Base-by-base conservation (phyloP, 768 basidiomycete species). In the Favolaschia claudopus region DNA sequence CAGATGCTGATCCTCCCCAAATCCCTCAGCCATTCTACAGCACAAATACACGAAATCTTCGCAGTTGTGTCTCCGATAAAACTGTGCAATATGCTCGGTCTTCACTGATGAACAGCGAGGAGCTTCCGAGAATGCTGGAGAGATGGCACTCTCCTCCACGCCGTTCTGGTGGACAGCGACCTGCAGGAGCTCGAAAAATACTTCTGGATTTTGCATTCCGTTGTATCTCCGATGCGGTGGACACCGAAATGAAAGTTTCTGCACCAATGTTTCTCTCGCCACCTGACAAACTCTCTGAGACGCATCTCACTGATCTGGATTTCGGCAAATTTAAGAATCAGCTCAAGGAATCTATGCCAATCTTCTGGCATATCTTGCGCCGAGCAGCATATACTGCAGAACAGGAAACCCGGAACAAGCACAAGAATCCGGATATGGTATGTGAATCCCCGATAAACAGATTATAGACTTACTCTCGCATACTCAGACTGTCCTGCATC, bases 81-180 rank as follows among this genome's bases (percentile, higher is more conserved):
- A 44, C 56, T 13, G 43, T 64, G 33, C 38, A 34, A 24, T 54
- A 46, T 39, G 62, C 60, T 1, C 57, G 55, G 5, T 64, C 65
- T 7, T n/a, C 58, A 7, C 45, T 71, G n/a, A 65, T 68, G 63
- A 33, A 37, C 15, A 69, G 67, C 34, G 43, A 45, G 0, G 57
- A 68, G 49, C 64, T 71, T 10, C 64, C 66, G 3, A 34, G 52
- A 12, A 71, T 71, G 32, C 33, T 71, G 13, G 25, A 52, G 25
- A 24, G 60, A 22, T 71, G 69, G 62, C 58, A 64, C 56, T 59
- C 57, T 17, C 70, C 70, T 6, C 70, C 65, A 10, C 32, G 52
- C 25, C 45, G 50, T 39, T n/a, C n/a, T n/a, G n/a, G n/a, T n/a
- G n/a, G n/a, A n/a, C n/a, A 12, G 5, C 29, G 13, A 9, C 14